These are phyloP conservation scores for Bipolaris zeicola DNA, from an alignment of 2,329 filamentous ascomycete genomes.

Conservation along the genomic window DNA sequence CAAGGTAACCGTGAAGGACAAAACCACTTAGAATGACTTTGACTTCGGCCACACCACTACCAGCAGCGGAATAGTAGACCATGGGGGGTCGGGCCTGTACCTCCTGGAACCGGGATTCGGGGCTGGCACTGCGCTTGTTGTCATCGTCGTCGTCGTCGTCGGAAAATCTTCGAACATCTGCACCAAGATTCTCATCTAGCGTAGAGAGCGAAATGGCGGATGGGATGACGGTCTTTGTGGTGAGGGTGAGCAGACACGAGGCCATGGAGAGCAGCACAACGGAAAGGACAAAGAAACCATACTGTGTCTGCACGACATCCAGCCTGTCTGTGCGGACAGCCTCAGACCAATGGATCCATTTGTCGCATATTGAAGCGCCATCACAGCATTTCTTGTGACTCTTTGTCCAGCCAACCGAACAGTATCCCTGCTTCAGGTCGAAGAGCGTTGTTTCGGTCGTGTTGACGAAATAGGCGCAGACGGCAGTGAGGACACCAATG, in stretches of 20 bases:
- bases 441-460: conserved; percentile 84
- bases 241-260: conserved; percentile 80
- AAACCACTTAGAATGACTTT: conserved; percentile 98
- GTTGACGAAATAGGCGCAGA: conserved; percentile 87
- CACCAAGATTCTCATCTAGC: conserved; percentile 88
- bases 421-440: conserved; percentile 91
- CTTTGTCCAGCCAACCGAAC: conserved; percentile 70
- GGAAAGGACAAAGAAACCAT: conserved; percentile 72
- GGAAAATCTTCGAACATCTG: conserved; percentile 51
- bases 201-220: conserved; percentile 86
- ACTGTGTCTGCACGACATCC: conserved; percentile 71
- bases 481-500: conserved; percentile 83
- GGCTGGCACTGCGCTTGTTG: conserved; percentile 50
- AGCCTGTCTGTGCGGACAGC: conserved; percentile 56
- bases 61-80: conserved; percentile 94
- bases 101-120: conserved; percentile 49
- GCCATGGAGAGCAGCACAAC: conserved; percentile 72
- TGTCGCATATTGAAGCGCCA: conserved; percentile 59
- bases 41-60: conserved; percentile 95
- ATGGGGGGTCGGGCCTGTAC: conserved; percentile 66
- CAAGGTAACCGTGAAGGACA: conserved; percentile 93
- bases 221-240: conserved; percentile 92
- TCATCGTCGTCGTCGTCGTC: conserved; percentile 54
- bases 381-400: conserved; percentile 72
- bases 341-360: conserved; percentile 71